Conservation (phyloP, 2,329 filamentous ascomycete genomes). For the Venturia oleaginea region DNA sequence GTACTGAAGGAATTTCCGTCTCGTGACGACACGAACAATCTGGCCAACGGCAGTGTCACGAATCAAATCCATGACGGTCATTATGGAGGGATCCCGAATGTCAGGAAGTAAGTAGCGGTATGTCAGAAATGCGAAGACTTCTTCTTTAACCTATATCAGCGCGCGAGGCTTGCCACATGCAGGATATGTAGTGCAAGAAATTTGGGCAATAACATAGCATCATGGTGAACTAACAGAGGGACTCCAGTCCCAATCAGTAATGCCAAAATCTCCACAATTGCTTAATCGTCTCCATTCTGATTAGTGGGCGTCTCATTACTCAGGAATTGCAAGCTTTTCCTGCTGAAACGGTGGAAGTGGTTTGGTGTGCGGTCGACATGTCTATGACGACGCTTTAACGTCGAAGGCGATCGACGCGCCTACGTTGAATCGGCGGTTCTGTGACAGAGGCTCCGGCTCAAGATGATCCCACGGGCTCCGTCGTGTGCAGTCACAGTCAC, state of each 20-base stretch:
- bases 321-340: neutral
- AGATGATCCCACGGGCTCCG: neutral
- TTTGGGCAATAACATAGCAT: neutral
- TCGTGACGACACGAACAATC: constrained; percentile 34
- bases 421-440: neutral
- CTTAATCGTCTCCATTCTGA: neutral
- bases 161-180: neutral
- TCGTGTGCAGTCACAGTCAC: too few species aligned
- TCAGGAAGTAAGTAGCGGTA: neutral
- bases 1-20: constrained; percentile 35
- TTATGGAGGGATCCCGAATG: neutral
- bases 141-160: neutral
- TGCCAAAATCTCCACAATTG: neutral
- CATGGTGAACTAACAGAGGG: neutral
- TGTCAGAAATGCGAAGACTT: neutral
- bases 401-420: neutral
- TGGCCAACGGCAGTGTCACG: constrained; percentile 40
- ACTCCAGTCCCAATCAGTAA: neutral
- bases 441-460: neutral
- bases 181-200: neutral
- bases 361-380: neutral
- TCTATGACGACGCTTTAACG: constrained; percentile 3
- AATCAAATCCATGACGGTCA: constrained; percentile 1
- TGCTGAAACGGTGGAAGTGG: neutral
- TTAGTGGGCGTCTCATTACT: neutral